A percentile compares a stretch with the other conserved stretches of the same genome.
These are phyloP conservation scores for Acrasis kona DNA, from an alignment of 78 protist species.

Conservation along the genomic window DNA sequence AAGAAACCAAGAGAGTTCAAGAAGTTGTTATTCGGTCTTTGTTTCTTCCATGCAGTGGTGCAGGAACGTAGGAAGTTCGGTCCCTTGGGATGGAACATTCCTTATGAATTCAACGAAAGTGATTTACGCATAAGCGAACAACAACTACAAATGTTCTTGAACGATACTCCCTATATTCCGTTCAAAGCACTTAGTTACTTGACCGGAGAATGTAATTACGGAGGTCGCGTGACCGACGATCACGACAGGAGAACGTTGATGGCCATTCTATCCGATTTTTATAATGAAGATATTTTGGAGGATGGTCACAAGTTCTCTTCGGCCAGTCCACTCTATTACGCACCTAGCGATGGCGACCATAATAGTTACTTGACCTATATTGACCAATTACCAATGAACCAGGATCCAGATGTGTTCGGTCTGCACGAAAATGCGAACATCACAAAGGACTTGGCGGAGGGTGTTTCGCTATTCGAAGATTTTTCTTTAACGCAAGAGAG, in stretches of 20 bases:
- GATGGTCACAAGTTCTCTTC: slow-evolving; percentile 35
- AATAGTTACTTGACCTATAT: slow-evolving; percentile 11
- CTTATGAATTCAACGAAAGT: slow-evolving; percentile 52
- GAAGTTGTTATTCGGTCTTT: slow-evolving; percentile 37
- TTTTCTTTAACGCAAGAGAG: slow-evolving; percentile 12
- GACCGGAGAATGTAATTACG: slow-evolving; percentile 52
- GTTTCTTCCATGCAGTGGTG: slow-evolving; percentile 56
- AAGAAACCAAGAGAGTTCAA: not conserved
- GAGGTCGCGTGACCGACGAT: slow-evolving; percentile 73
- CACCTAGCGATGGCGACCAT: not conserved
- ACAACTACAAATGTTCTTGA: slow-evolving; percentile 30
- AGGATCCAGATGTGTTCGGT: slow-evolving; percentile 65
- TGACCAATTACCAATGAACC: not conserved
- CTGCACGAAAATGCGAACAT: slow-evolving; percentile 66
- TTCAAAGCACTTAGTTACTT: slow-evolving; percentile 28
- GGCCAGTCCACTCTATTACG: slow-evolving; percentile 33
- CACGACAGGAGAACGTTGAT: slow-evolving; percentile 43
- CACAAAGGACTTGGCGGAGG: slow-evolving; percentile 32
- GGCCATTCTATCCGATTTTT: not conserved
- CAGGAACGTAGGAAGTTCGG: slow-evolving; percentile 59
- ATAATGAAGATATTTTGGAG: not conserved
- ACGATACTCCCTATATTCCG: slow-evolving; percentile 37
- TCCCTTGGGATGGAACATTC: slow-evolving; percentile 55
- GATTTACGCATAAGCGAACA: slow-evolving; percentile 32
- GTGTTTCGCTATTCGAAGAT: slow-evolving; percentile 5